Evolutionary conservation across 2,329 filamentous ascomycete genomes (phyloP).

Genomic region (Curvularia spicifera): DNA sequence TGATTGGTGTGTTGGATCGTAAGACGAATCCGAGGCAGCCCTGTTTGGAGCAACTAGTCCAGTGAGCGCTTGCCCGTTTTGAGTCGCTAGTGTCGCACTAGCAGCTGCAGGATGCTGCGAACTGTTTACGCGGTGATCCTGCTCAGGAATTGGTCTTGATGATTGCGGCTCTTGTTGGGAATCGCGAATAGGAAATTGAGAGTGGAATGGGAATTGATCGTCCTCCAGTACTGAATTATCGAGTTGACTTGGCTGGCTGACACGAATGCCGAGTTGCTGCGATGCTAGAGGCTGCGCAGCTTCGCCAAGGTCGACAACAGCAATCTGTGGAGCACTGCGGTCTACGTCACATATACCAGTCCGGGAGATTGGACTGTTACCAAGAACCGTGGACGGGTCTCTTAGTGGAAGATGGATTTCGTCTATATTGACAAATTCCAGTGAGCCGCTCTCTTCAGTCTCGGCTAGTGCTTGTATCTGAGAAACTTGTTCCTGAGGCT

Average conservation of each 20-base stretch:
- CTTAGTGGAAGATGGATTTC: neutral
- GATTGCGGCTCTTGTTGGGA: neutral
- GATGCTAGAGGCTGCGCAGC: constrained; percentile 1
- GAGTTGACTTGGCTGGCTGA: constrained; percentile 14
- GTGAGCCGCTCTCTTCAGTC: neutral
- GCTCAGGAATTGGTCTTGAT: neutral
- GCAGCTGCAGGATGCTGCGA: constrained; percentile 1
- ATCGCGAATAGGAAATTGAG: constrained; percentile 14
- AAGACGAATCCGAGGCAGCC: constrained; percentile 4
- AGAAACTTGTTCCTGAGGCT: neutral
- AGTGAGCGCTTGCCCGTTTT: constrained; percentile 2
- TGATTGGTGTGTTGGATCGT: constrained; percentile 6
- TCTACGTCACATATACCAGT: neutral
- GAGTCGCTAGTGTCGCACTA: constrained; percentile 1
- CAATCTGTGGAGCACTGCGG: neutral
- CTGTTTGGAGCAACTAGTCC: constrained; percentile 7
- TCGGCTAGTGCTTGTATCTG: neutral
- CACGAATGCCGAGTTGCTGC: constrained; percentile 5
- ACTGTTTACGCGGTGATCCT: neutral
- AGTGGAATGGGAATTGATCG: constrained; percentile 22
- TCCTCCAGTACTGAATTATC: constrained; percentile 20
- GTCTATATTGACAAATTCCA: neutral
- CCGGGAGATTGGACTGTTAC: neutral
- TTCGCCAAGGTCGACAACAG: neutral
- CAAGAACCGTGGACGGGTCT: neutral